Evolutionary conservation across 2,329 filamentous ascomycete genomes (phyloP).

Genomic region (Beauveria sp.): DNA sequence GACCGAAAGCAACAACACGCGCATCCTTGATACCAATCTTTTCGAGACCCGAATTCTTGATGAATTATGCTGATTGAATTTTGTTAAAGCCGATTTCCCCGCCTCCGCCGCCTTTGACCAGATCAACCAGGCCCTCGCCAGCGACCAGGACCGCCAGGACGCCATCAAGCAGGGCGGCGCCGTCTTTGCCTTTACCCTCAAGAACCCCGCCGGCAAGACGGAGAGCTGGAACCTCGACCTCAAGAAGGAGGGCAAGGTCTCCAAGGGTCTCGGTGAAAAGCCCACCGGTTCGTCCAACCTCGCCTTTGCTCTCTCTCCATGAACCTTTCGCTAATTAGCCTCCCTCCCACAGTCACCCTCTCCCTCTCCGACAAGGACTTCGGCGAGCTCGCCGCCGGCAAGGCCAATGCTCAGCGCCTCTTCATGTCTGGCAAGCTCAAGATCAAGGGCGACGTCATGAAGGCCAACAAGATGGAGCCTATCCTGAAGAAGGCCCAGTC

Average conservation of each 20-base stretch:
- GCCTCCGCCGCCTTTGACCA: slow-evolving; percentile 85
- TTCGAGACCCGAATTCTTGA: not conserved
- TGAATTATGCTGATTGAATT: not conserved
- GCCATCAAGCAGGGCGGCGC: slow-evolving; percentile 84
- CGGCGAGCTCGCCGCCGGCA: slow-evolving; percentile 69
- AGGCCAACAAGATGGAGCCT: slow-evolving; percentile 92
- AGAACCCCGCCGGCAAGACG: slow-evolving; percentile 73
- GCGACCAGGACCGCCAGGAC: slow-evolving; percentile 69
- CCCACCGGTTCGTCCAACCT: slow-evolving; percentile 73
- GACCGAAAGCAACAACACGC: not conserved
- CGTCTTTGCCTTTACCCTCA: slow-evolving; percentile 85
- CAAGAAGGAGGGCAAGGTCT: slow-evolving; percentile 79
- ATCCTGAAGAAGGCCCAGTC: slow-evolving; percentile 81
- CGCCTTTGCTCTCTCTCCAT: slow-evolving; percentile 22
- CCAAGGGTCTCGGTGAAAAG: slow-evolving; percentile 70
- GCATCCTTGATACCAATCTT: not conserved
- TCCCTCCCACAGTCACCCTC: slow-evolving; percentile 63
- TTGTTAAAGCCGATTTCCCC: slow-evolving; percentile 68
- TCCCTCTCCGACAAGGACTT: slow-evolving; percentile 81
- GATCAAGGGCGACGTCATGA: slow-evolving; percentile 97
- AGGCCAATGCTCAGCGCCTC: slow-evolving; percentile 87
- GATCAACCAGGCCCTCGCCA: slow-evolving; percentile 67
- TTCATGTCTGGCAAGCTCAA: slow-evolving; percentile 99
- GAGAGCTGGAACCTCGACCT: slow-evolving; percentile 93
- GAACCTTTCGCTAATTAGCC: too few relatives aligned